Conservation (phyloP, 768 basidiomycete genomes). For the Mycena sanguinolenta region DNA sequence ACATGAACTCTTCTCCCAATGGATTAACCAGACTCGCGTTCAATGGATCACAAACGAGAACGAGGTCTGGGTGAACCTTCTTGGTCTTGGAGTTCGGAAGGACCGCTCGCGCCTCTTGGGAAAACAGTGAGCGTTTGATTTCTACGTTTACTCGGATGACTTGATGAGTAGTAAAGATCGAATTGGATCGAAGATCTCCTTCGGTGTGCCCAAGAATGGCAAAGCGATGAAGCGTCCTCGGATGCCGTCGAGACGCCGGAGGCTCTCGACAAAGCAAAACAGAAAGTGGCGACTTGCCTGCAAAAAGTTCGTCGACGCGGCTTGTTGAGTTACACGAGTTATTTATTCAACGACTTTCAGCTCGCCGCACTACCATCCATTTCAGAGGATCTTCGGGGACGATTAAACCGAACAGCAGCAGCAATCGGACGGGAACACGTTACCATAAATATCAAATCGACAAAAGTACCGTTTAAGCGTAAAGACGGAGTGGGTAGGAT, state of each 20-base stretch:
- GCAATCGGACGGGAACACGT: background rate
- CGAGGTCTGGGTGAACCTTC: background rate
- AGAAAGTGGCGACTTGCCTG: too few species aligned
- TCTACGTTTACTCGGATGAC: too few species aligned
- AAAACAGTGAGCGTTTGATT: too few species aligned
- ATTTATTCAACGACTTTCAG: background rate
- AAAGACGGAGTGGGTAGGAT: background rate
- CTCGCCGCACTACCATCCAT: background rate
- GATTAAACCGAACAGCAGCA: background rate
- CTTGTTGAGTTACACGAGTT: background rate
- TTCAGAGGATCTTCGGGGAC: background rate
- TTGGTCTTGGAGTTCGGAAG: background rate
- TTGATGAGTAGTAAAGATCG: background rate
- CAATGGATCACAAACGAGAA: background rate
- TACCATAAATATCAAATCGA: background rate
- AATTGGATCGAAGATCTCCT: slow-evolving; percentile 1
- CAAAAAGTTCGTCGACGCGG: too few species aligned
- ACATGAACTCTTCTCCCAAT: background rate
- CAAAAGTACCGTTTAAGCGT: background rate
- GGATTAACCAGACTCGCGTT: background rate
- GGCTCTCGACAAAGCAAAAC: too few species aligned
- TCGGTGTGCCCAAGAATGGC: background rate
- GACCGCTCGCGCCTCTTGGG: too few species aligned
- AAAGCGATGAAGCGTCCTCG: background rate
- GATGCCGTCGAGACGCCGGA: background rate